Evolutionary conservation across 352 stramenopile genomes (phyloP).

Genomic region (Phytophthora tentaculata): DNA sequence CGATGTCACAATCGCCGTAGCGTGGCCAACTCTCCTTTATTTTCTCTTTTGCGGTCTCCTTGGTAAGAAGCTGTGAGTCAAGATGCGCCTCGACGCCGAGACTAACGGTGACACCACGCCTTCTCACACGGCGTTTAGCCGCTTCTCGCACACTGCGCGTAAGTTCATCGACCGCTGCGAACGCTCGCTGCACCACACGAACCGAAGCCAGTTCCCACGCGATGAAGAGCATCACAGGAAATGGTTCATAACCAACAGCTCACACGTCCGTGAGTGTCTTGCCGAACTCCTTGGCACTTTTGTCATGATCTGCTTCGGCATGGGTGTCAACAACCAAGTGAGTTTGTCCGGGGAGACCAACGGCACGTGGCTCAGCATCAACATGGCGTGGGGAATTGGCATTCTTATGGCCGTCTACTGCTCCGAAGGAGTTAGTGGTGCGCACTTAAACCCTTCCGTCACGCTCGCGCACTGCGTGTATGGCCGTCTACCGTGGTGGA

Average conservation of each 20-base stretch:
- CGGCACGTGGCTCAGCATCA: conserved; percentile 34
- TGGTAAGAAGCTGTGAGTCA: not conserved
- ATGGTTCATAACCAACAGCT: conserved; percentile 20
- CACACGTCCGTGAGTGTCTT: conserved; percentile 23
- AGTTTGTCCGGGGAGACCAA: conserved; percentile 14
- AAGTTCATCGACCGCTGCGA: conserved; percentile 30
- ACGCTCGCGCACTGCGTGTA: conserved; percentile 21
- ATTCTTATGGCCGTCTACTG: conserved; percentile 31
- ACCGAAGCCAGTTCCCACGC: conserved; percentile 24
- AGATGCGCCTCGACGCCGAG: conserved; percentile 12
- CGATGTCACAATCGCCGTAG: conserved; percentile 17
- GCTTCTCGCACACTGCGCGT: conserved; percentile 10
- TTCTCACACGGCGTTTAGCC: conserved; percentile 12
- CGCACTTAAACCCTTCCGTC: conserved; percentile 23
- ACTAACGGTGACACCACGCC: conserved; percentile 2
- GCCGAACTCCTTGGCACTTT: conserved; percentile 26
- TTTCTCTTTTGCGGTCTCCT: conserved; percentile 10
- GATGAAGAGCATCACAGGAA: conserved; percentile 21
- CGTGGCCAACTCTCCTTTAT: not conserved
- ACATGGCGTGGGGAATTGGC: conserved; percentile 26
- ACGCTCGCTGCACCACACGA: conserved; percentile 25
- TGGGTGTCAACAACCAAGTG: conserved; percentile 35
- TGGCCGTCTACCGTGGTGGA: conserved; percentile 26
- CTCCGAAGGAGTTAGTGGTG: conserved; percentile 24
- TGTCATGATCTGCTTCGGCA: conserved; percentile 31